Conservation (phyloP, 2,329 filamentous ascomycete genomes). For the Penicillium sclerotiorum region DNA sequence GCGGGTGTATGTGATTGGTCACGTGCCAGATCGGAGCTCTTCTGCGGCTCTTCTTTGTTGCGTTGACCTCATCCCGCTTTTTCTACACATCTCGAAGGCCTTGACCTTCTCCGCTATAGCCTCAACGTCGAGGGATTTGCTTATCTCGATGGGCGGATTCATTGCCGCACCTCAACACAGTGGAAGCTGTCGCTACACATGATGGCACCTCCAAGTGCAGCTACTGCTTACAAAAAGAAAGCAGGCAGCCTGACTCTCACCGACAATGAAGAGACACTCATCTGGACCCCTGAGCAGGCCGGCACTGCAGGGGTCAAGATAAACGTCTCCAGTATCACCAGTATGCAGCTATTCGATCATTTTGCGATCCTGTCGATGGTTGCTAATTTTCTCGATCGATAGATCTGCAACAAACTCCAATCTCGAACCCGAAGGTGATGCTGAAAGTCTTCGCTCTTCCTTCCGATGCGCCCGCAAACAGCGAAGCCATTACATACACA, state of each 20-base stretch:
- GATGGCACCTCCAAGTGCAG: conserved; percentile 60
- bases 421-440: conserved; percentile 85
- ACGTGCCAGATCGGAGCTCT: conserved; percentile 20
- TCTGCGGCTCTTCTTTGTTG: conserved; percentile 19
- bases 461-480: conserved; percentile 39
- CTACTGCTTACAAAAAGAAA: conserved; percentile 90
- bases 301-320: conserved; percentile 69
- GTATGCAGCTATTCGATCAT: conserved; percentile 54
- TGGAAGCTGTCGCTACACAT: conserved; percentile 41
- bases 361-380: neutral
- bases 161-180: conserved; percentile 37
- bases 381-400: conserved; percentile 8
- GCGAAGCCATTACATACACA: conserved; percentile 67
- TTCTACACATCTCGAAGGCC: neutral
- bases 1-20: no score
- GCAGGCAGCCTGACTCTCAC: conserved; percentile 81
- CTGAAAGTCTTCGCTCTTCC: conserved; percentile 84
- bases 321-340: conserved; percentile 75
- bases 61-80: conserved; percentile 1
- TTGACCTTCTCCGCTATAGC: conserved; percentile 20
- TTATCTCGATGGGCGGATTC: conserved; percentile 40
- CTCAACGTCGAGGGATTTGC: conserved; percentile 22
- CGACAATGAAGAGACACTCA: conserved; percentile 71
- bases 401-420: conserved; percentile 96
- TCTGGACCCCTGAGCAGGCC: conserved; percentile 73